Percentiles rank a stretch among this genome's conserved stretches.
Evolutionary conservation across 495 filamentous ascomycete genomes (phyloP).

Genomic region (Tetracladium marchalianum): DNA sequence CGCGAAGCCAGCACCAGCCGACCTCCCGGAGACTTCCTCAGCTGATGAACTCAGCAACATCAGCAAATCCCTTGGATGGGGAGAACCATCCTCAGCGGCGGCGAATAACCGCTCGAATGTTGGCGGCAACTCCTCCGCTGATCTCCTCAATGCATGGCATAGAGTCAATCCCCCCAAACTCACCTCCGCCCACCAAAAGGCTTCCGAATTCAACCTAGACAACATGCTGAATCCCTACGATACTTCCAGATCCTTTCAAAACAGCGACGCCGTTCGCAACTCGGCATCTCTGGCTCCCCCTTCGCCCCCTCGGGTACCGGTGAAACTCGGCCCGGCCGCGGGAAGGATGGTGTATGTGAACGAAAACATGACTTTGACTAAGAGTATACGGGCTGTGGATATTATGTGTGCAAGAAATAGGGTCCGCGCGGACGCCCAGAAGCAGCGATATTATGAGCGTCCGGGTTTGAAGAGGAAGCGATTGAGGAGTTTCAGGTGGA

Average conservation of each 20-base stretch:
- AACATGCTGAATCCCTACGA: constrained; percentile 1
- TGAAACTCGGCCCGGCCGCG: constrained; percentile 39
- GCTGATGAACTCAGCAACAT: not conserved
- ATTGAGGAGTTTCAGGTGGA: constrained; percentile 54
- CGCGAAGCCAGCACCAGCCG: constrained; percentile 17
- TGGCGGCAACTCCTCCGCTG: constrained; percentile 4
- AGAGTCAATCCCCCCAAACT: not conserved
- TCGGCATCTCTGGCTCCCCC: not conserved
- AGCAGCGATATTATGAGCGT: constrained; percentile 61
- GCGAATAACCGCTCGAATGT: not conserved
- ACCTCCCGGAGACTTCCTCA: constrained; percentile 1
- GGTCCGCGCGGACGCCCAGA: constrained; percentile 34
- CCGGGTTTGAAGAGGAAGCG: constrained; percentile 67
- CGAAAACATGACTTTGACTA: constrained; percentile 37
- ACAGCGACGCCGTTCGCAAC: not conserved
- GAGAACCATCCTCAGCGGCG: not conserved
- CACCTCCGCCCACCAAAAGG: not conserved
- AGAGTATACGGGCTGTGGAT: constrained; percentile 43
- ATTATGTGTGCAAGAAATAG: constrained; percentile 38
- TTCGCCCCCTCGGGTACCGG: constrained; percentile 9
- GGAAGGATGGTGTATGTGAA: constrained; percentile 50
- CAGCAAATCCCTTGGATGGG: not conserved
- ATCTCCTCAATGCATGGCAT: not conserved
- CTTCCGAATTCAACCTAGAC: constrained; percentile 1
- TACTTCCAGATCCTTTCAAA: not conserved